Evolutionary conservation across 2,329 filamentous ascomycete genomes (phyloP).

Genomic region (Endoconidiophora polonica): DNA sequence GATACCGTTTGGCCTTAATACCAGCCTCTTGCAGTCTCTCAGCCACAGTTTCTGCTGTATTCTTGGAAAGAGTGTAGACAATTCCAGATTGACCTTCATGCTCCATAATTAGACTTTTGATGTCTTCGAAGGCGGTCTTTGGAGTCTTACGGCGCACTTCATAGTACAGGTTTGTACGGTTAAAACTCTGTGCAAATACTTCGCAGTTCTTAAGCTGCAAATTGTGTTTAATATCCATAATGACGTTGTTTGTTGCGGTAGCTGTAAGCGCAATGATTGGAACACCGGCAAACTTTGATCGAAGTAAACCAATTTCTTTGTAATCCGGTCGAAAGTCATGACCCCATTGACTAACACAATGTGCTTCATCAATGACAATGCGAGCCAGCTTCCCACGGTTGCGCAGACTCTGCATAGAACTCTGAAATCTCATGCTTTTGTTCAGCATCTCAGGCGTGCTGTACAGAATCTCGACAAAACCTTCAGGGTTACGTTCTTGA

Average conservation of each 20-base stretch:
- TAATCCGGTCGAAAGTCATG: constrained; percentile 97
- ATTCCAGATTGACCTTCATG: constrained; percentile 62
- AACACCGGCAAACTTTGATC: constrained; percentile 55
- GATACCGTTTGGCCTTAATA: constrained; percentile 70
- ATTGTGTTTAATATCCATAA: constrained; percentile 79
- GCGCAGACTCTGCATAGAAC: constrained; percentile 52
- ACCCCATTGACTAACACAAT: constrained; percentile 98
- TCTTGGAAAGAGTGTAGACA: constrained; percentile 78
- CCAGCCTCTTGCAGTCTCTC: constrained; percentile 44
- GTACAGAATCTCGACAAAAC: constrained; percentile 73
- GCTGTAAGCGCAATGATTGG: constrained; percentile 92
- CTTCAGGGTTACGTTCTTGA: constrained; percentile 47
- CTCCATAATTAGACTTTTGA: constrained; percentile 50
- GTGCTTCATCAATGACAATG: constrained; percentile 95
- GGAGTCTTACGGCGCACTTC: constrained; percentile 61
- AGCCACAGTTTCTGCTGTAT: constrained; percentile 68
- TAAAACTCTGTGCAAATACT: constrained; percentile 84
- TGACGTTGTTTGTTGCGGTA: constrained; percentile 86
- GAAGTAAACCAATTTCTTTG: constrained; percentile 63
- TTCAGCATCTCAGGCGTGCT: constrained; percentile 94
- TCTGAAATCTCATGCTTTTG: constrained; percentile 56
- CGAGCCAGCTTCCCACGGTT: constrained; percentile 58
- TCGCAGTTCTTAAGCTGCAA: constrained; percentile 67
- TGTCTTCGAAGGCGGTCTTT: constrained; percentile 29
- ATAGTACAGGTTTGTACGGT: constrained; percentile 86